Evolutionary conservation across 1,284 basidiomycete species (phyloP), one percentile per base, ranked within the genome.

Genomic region (Ustilago nuda): DNA sequence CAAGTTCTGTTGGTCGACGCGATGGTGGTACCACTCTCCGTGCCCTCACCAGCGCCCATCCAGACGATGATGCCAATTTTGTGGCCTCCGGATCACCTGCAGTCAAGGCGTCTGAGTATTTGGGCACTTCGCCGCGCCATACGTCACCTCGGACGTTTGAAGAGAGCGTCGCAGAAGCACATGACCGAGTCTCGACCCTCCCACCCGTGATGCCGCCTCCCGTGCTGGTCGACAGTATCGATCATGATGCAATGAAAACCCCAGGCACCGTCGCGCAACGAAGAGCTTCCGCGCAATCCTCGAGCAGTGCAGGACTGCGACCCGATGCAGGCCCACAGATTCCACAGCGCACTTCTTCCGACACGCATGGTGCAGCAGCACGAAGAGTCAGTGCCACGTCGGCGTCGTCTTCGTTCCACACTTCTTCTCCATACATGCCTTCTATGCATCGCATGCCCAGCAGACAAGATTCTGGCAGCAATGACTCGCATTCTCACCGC

Each of bases 341-440:
- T 23, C 68, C 68, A 33, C 68, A 76, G 36, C 62, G 73, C 35
- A 64, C 52, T 15, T 76, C 73, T 11, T 76, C 73, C 17, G 73
- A 71, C 58, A 71, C 72, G 17, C 61, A 75, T n/a, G 67, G 67
- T 6, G 52, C 59, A 37, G 61, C 61, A 37, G 61, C 61, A 56
- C 61, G 61, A 17, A 61, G 65, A 5, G 57, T 54, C 8, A 56
- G 53, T 17, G 70, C 61, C 13, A 50, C 70, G 5, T 67, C 65
- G 15, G 55, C 56, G 8, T 63, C 64, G 4, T 57, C 72, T 23
- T 66, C 67, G 27, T 52, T 60, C 33, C 55, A 45, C 15, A 59
- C 54, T 0, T 54, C 62, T 7, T 75, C 72, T 45, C 73, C 64
- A 8, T 65, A 50, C 11, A 59, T 71, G 54, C 55, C 65, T 12